These are phyloP conservation scores for Paraleonurus japonicus DNA, from an alignment of 257 asterid genomes.

Conservation along the genomic window DNA sequence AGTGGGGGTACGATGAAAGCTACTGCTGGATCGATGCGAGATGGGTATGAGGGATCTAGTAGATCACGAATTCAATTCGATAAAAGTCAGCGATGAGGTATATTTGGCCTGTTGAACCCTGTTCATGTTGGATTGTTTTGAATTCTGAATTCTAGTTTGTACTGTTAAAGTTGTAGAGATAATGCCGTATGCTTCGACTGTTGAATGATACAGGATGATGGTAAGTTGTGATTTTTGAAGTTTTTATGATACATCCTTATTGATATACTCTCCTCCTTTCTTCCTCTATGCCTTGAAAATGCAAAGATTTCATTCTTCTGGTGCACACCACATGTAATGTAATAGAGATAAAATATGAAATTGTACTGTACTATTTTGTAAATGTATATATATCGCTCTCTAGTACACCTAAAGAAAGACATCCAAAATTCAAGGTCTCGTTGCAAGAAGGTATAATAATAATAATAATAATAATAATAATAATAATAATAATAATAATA, in stretches of 20 bases:
- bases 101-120: neutral
- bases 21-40: conserved; percentile 56
- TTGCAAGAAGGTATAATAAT: too few relatives aligned
- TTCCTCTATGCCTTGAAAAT: neutral
- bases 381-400: too few relatives aligned
- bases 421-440: too few relatives aligned
- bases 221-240: conserved; percentile 1
- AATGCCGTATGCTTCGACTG: neutral
- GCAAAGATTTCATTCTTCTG: neutral
- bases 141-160: neutral
- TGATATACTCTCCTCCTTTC: neutral
- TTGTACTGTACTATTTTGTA: neutral
- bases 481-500: too few relatives aligned
- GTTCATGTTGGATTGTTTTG: neutral
- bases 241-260: neutral
- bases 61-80: conserved; percentile 43
- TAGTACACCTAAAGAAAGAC: too few relatives aligned
- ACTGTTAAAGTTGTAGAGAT: neutral
- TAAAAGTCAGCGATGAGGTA: conserved; percentile 41
- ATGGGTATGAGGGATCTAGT: conserved; percentile 44
- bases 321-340: neutral
- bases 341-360: neutral
- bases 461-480: too few relatives aligned
- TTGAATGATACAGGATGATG: conserved; percentile 4
- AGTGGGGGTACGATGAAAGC: conserved; percentile 59